phyloP scores from a whole-genome alignment of 352 stramenopile genomes.

The Pythium sp. region DNA sequence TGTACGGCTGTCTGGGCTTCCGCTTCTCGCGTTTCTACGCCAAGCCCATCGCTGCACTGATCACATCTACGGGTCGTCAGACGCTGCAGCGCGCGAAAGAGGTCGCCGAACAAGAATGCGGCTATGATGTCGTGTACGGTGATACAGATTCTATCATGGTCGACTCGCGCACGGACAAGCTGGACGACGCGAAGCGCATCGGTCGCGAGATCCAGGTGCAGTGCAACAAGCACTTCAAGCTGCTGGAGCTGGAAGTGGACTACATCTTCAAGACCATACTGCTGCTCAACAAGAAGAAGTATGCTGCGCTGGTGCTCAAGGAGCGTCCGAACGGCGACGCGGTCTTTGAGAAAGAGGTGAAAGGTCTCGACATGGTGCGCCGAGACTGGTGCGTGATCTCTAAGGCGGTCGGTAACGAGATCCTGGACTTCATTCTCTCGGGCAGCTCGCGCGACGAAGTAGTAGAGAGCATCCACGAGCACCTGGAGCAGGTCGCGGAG shows the following conservation, averaged over 20 bases:
- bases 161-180: conserved; percentile 90
- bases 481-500: conserved; percentile 90
- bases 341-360: conserved; percentile 96
- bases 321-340: conserved; percentile 60
- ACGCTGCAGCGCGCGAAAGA: conserved; percentile 98
- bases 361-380: conserved; percentile 98
- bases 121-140: conserved; percentile 99
- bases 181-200: conserved; percentile 93
- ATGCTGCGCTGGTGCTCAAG: conserved; percentile 95
- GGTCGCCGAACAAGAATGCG: conserved; percentile 95
- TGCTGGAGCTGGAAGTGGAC: conserved; percentile 99
- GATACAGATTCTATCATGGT: conserved; percentile 99
- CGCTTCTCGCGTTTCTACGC: conserved; percentile 98
- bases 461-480: conserved; percentile 96
- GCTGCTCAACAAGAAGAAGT: conserved; percentile 99
- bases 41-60: conserved; percentile 98
- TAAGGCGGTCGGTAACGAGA: conserved; percentile 94
- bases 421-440: conserved; percentile 98
- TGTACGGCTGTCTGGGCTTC: conserved; percentile 99
- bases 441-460: conserved; percentile 93
- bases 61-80: conserved; percentile 98
- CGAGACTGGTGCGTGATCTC: conserved; percentile 98
- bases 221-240: conserved; percentile 99
- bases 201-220: conserved; percentile 95
- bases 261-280: conserved; percentile 99